Evolutionary conservation across 768 basidiomycete species (phyloP).

Genomic region (Pleurotus tuoliensis): DNA sequence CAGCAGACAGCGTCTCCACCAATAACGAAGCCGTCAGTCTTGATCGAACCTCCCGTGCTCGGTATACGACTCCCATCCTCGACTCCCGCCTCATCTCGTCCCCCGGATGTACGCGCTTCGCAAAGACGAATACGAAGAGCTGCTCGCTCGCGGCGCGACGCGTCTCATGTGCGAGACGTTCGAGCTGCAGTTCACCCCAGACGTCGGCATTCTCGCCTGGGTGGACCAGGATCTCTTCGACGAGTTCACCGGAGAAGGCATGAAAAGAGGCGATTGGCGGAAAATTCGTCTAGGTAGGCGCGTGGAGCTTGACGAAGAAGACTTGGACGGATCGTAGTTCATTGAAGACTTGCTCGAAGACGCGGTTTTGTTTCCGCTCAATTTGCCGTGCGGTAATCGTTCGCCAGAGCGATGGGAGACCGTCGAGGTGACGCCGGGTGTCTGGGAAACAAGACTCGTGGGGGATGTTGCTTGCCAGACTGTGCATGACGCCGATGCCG

Average conservation of each 20-base stretch:
- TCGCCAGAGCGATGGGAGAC: conserved; percentile 24
- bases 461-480: conserved; percentile 3
- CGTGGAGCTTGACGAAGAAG: conserved; percentile 28
- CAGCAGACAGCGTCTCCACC: conserved; percentile 10
- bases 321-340: conserved; percentile 31
- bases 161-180: conserved; percentile 35
- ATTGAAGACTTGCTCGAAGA: conserved; percentile 31
- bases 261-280: conserved; percentile 31
- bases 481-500: conserved; percentile 9
- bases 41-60: conserved; percentile 21
- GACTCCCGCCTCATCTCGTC: conserved; percentile 9
- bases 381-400: neutral
- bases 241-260: conserved; percentile 28
- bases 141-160: conserved; percentile 28
- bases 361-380: conserved; percentile 19
- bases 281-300: conserved; percentile 34
- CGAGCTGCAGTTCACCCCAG: conserved; percentile 24
- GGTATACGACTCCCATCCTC: conserved; percentile 26
- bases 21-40: conserved; percentile 17
- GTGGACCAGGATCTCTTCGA: conserved; percentile 26
- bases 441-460: conserved; percentile 26
- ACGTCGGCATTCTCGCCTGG: conserved; percentile 30
- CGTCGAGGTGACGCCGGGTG: conserved; percentile 20
- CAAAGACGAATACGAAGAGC: conserved; percentile 22
- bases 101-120: conserved; percentile 8